A percentile compares a stretch with the other conserved stretches of the same genome.
These are phyloP conservation scores for Melampsora americana DNA, from an alignment of 1,284 basidiomycete species.

Conservation along the genomic window DNA sequence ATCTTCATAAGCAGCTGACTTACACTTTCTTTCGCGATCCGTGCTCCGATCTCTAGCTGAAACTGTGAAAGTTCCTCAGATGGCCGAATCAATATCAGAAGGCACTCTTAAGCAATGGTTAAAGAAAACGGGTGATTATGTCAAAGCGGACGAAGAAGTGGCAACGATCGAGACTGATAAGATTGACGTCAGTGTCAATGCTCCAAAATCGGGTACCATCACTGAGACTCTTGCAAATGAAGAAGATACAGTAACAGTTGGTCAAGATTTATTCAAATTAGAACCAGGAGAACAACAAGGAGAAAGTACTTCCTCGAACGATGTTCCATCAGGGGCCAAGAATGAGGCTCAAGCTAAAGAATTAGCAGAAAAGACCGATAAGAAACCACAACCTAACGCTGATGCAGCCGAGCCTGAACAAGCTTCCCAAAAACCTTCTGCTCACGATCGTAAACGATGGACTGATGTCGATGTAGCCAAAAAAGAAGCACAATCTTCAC, in stretches of 20 bases:
- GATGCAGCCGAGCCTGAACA: constrained; percentile 5
- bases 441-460: constrained; percentile 30
- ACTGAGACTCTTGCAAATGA: constrained; percentile 80
- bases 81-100: constrained; percentile 98
- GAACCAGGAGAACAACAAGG: constrained; percentile 71
- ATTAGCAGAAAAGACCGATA: constrained; percentile 10
- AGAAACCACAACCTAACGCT: constrained; percentile 21
- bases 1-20: not conserved
- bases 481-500: constrained; percentile 23
- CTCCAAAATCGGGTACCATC: constrained; percentile 82
- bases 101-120: constrained; percentile 93
- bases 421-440: constrained; percentile 8
- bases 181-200: constrained; percentile 98
- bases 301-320: constrained; percentile 54
- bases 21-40: not conserved
- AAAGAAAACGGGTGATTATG: constrained; percentile 88
- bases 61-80: constrained; percentile 93
- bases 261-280: constrained; percentile 88
- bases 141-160: constrained; percentile 89
- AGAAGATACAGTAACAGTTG: constrained; percentile 90
- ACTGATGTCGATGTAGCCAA: constrained; percentile 29
- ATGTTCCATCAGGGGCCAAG: constrained; percentile 14
- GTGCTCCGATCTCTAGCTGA: constrained; percentile 52
- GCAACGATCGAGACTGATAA: constrained; percentile 99
- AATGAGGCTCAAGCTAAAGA: constrained; percentile 24